Evolutionary conservation across 2,329 filamentous ascomycete genomes (phyloP).

Genomic region (Hypoxylon sp.): DNA sequence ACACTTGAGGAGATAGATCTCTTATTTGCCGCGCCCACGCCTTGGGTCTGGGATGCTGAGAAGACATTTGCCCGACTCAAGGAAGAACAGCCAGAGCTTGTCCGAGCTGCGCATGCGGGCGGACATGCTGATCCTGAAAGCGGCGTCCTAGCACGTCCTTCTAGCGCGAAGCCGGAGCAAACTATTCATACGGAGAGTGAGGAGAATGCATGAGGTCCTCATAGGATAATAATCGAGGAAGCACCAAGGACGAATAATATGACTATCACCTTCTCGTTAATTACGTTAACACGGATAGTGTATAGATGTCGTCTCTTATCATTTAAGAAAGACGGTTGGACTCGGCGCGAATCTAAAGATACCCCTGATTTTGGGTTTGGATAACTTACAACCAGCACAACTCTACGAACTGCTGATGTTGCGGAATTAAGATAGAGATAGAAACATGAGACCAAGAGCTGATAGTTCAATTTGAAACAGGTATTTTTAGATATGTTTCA

Average conservation of each 20-base stretch:
- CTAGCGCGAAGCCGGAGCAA: conserved; percentile 12
- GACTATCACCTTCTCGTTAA: no score
- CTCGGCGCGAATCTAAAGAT: background rate
- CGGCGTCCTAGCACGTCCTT: conserved; percentile 24
- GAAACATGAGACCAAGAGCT: conserved; percentile 20
- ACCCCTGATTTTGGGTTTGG: conserved; percentile 7
- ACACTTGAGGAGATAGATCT: conserved; percentile 80
- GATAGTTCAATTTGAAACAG: background rate
- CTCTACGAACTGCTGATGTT: background rate
- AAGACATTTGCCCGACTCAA: conserved; percentile 69
- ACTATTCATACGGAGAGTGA: conserved; percentile 25
- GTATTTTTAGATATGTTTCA: conserved; percentile 16
- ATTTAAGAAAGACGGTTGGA: background rate
- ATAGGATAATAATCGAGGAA: no score
- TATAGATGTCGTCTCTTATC: background rate
- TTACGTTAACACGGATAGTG: no score
- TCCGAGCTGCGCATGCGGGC: conserved; percentile 48
- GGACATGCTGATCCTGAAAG: conserved; percentile 43
- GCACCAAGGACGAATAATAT: no score
- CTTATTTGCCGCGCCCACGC: conserved; percentile 71
- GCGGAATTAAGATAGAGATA: background rate
- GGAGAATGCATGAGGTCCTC: no score
- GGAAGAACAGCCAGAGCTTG: conserved; percentile 63
- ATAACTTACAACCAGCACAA: conserved; percentile 2
- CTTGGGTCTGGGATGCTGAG: conserved; percentile 77